phyloP scores from a whole-genome alignment of 768 basidiomycete species.

The Chiua virens region DNA sequence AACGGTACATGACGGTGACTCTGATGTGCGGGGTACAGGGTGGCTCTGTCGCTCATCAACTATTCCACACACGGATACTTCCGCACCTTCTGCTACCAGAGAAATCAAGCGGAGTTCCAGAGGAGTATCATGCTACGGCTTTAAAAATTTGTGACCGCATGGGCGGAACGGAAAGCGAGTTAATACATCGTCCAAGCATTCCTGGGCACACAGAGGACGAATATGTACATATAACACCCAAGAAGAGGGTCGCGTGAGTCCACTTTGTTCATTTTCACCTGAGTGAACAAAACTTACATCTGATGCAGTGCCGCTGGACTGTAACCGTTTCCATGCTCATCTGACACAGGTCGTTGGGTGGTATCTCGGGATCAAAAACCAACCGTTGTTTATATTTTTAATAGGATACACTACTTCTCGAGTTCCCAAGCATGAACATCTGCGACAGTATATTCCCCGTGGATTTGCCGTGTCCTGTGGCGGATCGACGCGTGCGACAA shows the following conservation, averaged over 20 bases:
- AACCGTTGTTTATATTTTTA: conserved; percentile 7
- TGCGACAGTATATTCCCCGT: not conserved
- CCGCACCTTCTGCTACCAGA: conserved; percentile 31
- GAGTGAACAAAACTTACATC: conserved; percentile 1
- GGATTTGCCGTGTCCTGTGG: not conserved
- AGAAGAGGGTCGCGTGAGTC: conserved; percentile 27
- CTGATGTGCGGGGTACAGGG: conserved; percentile 16
- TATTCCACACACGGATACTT: conserved; percentile 37
- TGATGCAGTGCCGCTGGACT: conserved; percentile 16
- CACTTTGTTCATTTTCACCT: not conserved
- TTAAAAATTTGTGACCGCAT: conserved; percentile 28
- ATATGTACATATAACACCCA: conserved; percentile 6
- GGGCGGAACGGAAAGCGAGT: conserved; percentile 29
- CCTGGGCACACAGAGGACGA: conserved; percentile 3
- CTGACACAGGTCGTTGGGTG: conserved; percentile 5
- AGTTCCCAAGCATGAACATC: not conserved
- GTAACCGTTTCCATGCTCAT: conserved; percentile 3
- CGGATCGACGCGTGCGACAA: not conserved
- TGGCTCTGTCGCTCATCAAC: conserved; percentile 32
- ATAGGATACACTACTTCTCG: conserved; percentile 7
- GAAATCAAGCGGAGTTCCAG: conserved; percentile 28
- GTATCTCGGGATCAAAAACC: conserved; percentile 5
- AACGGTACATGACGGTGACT: conserved; percentile 13
- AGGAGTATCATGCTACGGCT: conserved; percentile 30
- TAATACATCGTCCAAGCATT: conserved; percentile 3